A percentile compares a stretch with the other conserved stretches of the same genome.
These are phyloP conservation scores for Ophiosphaerella korrae DNA, from an alignment of 2,329 filamentous ascomycete species.

Conservation along the genomic window DNA sequence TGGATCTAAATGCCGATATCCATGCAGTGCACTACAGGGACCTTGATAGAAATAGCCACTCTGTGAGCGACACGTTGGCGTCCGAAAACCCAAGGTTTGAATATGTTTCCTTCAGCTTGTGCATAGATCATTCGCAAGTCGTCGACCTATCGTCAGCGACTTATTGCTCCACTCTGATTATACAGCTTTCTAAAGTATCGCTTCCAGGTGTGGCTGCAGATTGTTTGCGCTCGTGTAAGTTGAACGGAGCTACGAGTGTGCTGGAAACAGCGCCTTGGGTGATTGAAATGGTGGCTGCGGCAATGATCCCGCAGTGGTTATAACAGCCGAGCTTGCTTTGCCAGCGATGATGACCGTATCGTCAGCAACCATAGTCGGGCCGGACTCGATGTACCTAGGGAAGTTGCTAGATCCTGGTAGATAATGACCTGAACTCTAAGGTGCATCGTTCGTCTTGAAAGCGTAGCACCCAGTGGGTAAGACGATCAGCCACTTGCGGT, in stretches of 20 bases:
- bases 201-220: conserved; percentile 14
- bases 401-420: conserved; percentile 53
- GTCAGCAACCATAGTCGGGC: conserved; percentile 49
- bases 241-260: conserved; percentile 13
- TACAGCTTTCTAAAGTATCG: conserved; percentile 17
- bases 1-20: too few species aligned
- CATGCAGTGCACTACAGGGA: conserved; percentile 1
- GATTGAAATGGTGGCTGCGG: conserved; percentile 14
- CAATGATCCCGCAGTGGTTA: conserved; percentile 22
- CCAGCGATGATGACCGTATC: conserved; percentile 37
- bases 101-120: conserved; percentile 25
- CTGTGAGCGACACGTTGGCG: conserved; percentile 25
- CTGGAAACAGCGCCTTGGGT: conserved; percentile 6
- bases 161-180: conserved; percentile 33
- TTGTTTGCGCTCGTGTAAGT: conserved; percentile 6
- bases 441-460: conserved; percentile 57
- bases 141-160: conserved; percentile 35
- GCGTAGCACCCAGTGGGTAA: conserved; percentile 47
- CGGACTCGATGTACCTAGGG: conserved; percentile 55
- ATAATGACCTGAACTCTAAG: conserved; percentile 42
- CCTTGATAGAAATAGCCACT: conserved; percentile 38
- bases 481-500: background rate
- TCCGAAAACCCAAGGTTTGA: conserved; percentile 12
- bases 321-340: conserved; percentile 27
- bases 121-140: conserved; percentile 6